Conservation (phyloP, 2,329 filamentous ascomycete species). For the Phoma herbarum region DNA sequence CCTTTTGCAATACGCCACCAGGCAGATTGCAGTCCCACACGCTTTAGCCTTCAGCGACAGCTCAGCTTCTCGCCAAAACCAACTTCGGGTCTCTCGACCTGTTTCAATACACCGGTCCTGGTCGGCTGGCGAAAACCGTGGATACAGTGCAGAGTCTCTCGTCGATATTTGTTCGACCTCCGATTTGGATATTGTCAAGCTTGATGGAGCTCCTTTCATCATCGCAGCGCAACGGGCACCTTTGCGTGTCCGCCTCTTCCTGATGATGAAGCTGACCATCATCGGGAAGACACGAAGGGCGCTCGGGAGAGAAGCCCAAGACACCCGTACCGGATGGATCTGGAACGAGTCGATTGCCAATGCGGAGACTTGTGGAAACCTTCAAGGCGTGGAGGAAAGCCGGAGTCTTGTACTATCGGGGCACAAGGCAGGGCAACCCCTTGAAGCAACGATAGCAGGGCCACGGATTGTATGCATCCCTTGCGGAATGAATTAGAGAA, state of each 20-base stretch:
- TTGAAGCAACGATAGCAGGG: not conserved
- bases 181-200: not conserved
- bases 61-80: not conserved
- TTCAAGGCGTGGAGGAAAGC: not conserved
- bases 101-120: not conserved
- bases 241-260: not conserved
- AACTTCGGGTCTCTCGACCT: not conserved
- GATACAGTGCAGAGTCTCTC: not conserved
- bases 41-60: not conserved
- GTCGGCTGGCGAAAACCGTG: not conserved
- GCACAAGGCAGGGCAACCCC: not conserved
- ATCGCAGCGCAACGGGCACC: not conserved
- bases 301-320: not conserved
- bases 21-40: not conserved
- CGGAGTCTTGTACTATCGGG: not conserved
- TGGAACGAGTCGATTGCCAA: not conserved
- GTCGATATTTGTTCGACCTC: not conserved
- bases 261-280: not conserved
- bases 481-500: not conserved
- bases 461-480: not conserved
- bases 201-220: not conserved
- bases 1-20: not conserved
- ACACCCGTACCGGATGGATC: not conserved
- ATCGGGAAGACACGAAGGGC: not conserved
- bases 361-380: not conserved